Percentiles rank a stretch among this genome's conserved stretches.
These are phyloP conservation scores for Vitis riparia DNA, from an alignment of 164 flowering plant genomes.

Conservation along the genomic window DNA sequence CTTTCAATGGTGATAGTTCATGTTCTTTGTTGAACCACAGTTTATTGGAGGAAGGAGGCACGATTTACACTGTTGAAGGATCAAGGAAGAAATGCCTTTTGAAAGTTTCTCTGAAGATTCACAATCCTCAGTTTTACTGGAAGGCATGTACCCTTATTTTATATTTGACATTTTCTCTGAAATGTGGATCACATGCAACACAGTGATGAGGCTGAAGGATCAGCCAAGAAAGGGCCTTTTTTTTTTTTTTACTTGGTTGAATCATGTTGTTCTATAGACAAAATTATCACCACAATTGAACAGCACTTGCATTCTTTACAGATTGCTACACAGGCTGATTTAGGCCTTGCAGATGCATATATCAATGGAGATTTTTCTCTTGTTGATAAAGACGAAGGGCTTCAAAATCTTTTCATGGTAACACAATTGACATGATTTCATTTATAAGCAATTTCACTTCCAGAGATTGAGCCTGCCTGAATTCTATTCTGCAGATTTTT, in stretches of 20 bases:
- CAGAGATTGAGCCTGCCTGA: slow-evolving; percentile 6
- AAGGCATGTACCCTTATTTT: slow-evolving; percentile 46
- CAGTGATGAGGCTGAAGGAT: too few relatives aligned
- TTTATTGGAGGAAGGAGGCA: slow-evolving; percentile 93
- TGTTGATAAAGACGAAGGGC: slow-evolving; percentile 77
- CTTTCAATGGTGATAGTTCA: background rate
- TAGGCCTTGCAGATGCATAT: slow-evolving; percentile 97
- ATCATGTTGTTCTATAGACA: background rate
- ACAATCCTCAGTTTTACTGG: slow-evolving; percentile 86
- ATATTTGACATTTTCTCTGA: background rate
- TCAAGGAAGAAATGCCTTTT: slow-evolving; percentile 35
- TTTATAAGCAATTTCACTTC: background rate
- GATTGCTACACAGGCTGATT: slow-evolving; percentile 82
- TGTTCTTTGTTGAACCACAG: slow-evolving; percentile 33
- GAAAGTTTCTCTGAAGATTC: slow-evolving; percentile 61
- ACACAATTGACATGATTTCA: background rate
- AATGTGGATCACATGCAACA: too few relatives aligned
- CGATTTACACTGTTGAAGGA: slow-evolving; percentile 75
- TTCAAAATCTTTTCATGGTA: slow-evolving; percentile 77
- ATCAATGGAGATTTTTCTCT: slow-evolving; percentile 86
- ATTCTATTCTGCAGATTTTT: slow-evolving; percentile 53
- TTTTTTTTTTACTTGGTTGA: background rate
- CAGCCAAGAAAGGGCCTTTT: too few relatives aligned
- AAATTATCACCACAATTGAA: background rate
- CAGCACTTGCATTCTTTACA: slow-evolving; percentile 23